Percentiles rank a stretch among this genome's conserved stretches.
Conservation (phyloP, 2,329 filamentous ascomycete genomes). For the Aureobasidium lini region DNA sequence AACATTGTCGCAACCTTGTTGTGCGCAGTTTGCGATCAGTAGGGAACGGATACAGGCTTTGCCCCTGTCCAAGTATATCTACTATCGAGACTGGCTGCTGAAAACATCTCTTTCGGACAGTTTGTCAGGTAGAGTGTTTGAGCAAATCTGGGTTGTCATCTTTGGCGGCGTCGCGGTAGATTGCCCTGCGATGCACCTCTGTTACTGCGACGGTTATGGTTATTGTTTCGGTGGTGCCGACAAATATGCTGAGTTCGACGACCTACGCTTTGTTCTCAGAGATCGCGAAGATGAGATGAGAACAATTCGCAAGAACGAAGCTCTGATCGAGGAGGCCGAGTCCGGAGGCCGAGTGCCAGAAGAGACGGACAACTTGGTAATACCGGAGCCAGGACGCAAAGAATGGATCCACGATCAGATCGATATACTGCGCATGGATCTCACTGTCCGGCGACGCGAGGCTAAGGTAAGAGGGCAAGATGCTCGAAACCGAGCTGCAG, state of each 20-base stretch:
- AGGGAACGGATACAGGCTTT: constrained; percentile 49
- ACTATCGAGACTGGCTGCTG: constrained; percentile 54
- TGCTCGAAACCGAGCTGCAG: constrained; percentile 43
- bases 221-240: constrained; percentile 50
- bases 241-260: constrained; percentile 42
- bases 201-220: constrained; percentile 59
- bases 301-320: constrained; percentile 35
- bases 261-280: constrained; percentile 36
- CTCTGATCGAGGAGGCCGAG: constrained; percentile 29
- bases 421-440: constrained; percentile 33
- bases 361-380: constrained; percentile 23
- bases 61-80: constrained; percentile 47
- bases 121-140: constrained; percentile 53
- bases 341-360: constrained; percentile 28
- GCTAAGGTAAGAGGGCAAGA: constrained; percentile 46
- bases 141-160: constrained; percentile 58
- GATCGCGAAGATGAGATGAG: constrained; percentile 36
- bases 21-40: constrained; percentile 56
- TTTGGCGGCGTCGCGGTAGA: constrained; percentile 46
- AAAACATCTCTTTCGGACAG: constrained; percentile 49
- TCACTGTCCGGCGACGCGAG: constrained; percentile 35
- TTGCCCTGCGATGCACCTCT: constrained; percentile 48
- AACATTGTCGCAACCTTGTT: constrained; percentile 54
- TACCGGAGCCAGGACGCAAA: constrained; percentile 36
- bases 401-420: constrained; percentile 38